phyloP scores from a whole-genome alignment of 805 yeast genomes.

The Pichia eremophila region DNA sequence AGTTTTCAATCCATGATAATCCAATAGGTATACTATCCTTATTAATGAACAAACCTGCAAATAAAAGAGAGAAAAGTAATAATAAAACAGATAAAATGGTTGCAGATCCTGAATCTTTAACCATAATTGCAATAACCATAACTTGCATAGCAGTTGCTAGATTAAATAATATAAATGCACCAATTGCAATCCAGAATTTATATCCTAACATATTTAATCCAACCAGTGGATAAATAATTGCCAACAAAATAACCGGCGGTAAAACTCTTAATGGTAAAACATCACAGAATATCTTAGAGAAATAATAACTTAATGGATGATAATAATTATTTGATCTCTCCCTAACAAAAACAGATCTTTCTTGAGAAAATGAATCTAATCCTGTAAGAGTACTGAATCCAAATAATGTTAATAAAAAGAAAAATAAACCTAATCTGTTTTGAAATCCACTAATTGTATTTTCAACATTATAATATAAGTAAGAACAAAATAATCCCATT shows the following conservation, averaged over 20 bases:
- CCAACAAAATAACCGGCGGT: constrained; percentile 79
- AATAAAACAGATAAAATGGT: constrained; percentile 80
- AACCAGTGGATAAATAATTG: constrained; percentile 81
- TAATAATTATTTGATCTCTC: constrained; percentile 95
- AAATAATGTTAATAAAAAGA: constrained; percentile 81
- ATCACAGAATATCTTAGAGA: constrained; percentile 82
- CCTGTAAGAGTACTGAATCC: constrained; percentile 94
- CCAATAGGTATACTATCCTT: constrained; percentile 44
- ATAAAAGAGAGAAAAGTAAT: constrained; percentile 73
- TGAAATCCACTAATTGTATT: constrained; percentile 96
- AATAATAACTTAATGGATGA: constrained; percentile 75
- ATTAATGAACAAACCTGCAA: constrained; percentile 90
- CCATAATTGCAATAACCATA: constrained; percentile 76
- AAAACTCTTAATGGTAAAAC: constrained; percentile 83
- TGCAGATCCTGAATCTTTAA: constrained; percentile 87
- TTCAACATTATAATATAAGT: constrained; percentile 68
- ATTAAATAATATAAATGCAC: constrained; percentile 73
- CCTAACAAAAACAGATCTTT: constrained; percentile 79
- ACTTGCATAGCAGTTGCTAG: constrained; percentile 79
- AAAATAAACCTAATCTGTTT: constrained; percentile 86
- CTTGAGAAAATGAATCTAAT: constrained; percentile 77
- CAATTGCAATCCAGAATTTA: constrained; percentile 61
- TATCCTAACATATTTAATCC: constrained; percentile 74
- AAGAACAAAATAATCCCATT: constrained; percentile 80
- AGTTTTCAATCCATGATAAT: constrained; percentile 67